Evolutionary conservation across 2,329 filamentous ascomycete genomes (phyloP).

Genomic region (Fusarium tjaetaba): DNA sequence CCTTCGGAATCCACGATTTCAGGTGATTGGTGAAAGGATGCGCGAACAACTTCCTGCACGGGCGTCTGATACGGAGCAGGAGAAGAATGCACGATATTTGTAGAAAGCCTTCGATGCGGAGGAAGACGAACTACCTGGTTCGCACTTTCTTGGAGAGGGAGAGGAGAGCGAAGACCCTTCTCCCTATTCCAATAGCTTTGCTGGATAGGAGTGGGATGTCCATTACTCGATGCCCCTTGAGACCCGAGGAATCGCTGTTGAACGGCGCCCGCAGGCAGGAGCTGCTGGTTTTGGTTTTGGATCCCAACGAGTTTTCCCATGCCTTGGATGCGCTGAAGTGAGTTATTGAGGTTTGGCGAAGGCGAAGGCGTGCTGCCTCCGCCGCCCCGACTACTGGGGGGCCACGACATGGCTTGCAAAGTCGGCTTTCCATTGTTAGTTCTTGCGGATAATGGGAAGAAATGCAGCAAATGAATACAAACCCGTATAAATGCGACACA

Average conservation of each 20-base stretch:
- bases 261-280: constrained; percentile 1
- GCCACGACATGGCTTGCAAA: not conserved
- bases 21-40: not conserved
- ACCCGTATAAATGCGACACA: not conserved
- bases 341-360: constrained; percentile 6
- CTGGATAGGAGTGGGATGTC: not conserved
- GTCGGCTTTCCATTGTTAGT: not conserved
- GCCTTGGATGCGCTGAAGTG: not conserved
- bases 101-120: not conserved
- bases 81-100: not conserved
- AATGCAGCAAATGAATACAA: not conserved
- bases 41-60: not conserved
- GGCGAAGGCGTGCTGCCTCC: not conserved
- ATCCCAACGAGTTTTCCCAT: not conserved
- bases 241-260: not conserved
- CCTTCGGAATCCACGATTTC: not conserved
- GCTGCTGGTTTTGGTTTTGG: not conserved
- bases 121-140: not conserved
- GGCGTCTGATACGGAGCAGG: not conserved
- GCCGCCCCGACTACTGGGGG: not conserved
- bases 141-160: not conserved
- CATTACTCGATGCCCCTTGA: not conserved
- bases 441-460: not conserved
- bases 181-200: not conserved
- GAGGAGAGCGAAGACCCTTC: not conserved